These are phyloP conservation scores for Hymenoscyphus occultus DNA, from an alignment of 2,329 filamentous ascomycete species.

Conservation along the genomic window DNA sequence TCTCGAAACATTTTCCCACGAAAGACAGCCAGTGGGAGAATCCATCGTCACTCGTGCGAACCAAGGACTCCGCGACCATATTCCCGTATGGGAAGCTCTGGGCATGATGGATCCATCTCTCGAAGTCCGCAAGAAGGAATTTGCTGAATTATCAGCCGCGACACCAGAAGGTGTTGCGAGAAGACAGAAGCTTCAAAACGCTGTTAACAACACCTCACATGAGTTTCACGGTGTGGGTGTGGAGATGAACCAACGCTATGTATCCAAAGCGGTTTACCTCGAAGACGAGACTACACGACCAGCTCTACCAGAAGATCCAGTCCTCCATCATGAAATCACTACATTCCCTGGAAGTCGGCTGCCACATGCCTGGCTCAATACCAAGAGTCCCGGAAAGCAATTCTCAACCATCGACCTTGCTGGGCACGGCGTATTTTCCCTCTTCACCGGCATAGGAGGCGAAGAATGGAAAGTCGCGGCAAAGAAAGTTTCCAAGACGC, in stretches of 20 bases:
- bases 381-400: conserved; percentile 41
- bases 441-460: conserved; percentile 56
- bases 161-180: conserved; percentile 40
- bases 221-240: conserved; percentile 56
- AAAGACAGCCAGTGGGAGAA: conserved; percentile 50
- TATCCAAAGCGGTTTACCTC: conserved; percentile 44
- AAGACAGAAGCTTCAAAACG: conserved; percentile 41
- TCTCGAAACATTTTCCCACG: conserved; percentile 44
- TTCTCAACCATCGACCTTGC: conserved; percentile 59
- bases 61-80: conserved; percentile 52
- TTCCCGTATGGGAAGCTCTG: conserved; percentile 44
- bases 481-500: conserved; percentile 34
- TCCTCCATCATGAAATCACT: conserved; percentile 43
- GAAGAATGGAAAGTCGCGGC: conserved; percentile 52
- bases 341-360: conserved; percentile 59
- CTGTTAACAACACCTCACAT: conserved; percentile 43
- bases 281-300: conserved; percentile 40
- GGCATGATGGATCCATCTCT: conserved; percentile 42
- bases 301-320: conserved; percentile 39
- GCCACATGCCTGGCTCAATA: conserved; percentile 63
- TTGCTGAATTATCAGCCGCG: conserved; percentile 43
- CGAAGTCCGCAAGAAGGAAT: conserved; percentile 39
- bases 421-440: conserved; percentile 50
- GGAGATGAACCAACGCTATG: conserved; percentile 58
- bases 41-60: conserved; percentile 53